Conservation (phyloP, 208 protist species). For the Herpetomonas samuelpessoai region DNA sequence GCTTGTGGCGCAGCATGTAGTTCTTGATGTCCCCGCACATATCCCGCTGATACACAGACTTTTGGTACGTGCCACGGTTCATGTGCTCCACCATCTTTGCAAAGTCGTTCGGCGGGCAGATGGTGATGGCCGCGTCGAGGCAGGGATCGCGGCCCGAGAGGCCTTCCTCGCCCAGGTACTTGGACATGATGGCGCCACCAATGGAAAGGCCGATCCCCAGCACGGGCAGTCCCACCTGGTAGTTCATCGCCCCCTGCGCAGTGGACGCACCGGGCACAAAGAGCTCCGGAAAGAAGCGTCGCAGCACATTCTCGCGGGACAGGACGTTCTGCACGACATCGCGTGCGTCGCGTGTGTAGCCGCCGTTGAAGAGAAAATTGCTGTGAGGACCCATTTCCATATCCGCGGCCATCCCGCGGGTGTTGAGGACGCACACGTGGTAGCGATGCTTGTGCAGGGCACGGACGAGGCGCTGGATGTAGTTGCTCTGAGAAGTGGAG, state of each 20-base stretch:
- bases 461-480: conserved; percentile 36
- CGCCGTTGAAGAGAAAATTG: conserved; percentile 40
- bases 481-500: conserved; percentile 33
- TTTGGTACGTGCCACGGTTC: conserved; percentile 32
- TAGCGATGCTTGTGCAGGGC: conserved; percentile 23
- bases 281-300: conserved; percentile 11
- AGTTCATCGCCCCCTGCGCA: conserved; percentile 1
- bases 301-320: conserved; percentile 17
- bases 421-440: conserved; percentile 50
- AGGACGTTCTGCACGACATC: conserved; percentile 31
- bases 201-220: conserved; percentile 50
- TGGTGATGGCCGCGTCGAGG: conserved; percentile 37
- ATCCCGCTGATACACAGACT: conserved; percentile 34
- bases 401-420: conserved; percentile 42
- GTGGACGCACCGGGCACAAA: not conserved
- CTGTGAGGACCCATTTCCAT: not conserved
- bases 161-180: conserved; percentile 69
- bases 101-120: conserved; percentile 52
- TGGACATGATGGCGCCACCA: conserved; percentile 47
- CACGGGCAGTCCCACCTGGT: conserved; percentile 28
- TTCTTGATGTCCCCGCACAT: conserved; percentile 38
- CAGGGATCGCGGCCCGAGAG: conserved; percentile 19
- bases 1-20: conserved; percentile 42
- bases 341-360: conserved; percentile 51
- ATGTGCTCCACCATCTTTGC: conserved; percentile 43